phyloP scores from a whole-genome alignment of 129 eudicot species.

The Lactuca sativa region DNA sequence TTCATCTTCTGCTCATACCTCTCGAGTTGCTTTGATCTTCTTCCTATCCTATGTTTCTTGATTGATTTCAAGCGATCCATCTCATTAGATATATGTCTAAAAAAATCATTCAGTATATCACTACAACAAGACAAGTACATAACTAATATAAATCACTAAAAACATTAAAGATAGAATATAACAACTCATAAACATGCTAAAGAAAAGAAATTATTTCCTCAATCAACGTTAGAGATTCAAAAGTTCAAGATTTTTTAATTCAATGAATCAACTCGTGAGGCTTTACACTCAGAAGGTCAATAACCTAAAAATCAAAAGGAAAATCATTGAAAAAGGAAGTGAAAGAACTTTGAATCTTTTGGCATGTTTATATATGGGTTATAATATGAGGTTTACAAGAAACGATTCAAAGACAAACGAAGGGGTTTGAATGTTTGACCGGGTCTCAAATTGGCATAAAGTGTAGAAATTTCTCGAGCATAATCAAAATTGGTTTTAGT shows the following conservation, averaged over 20 bases:
- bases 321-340: too few relatives aligned
- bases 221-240: constrained; percentile 83
- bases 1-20: constrained; percentile 94
- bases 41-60: constrained; percentile 90
- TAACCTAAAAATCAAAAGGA: too few relatives aligned
- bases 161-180: neutral
- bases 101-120: constrained; percentile 78
- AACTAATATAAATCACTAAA: neutral
- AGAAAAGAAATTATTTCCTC: constrained; percentile 53
- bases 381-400: too few relatives aligned
- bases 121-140: constrained; percentile 52
- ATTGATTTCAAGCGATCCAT: constrained; percentile 82
- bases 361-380: too few relatives aligned
- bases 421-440: too few relatives aligned
- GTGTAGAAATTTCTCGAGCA: too few relatives aligned
- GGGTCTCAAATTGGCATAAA: too few relatives aligned
- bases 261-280: too few relatives aligned
- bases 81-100: constrained; percentile 70
- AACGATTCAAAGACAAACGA: too few relatives aligned
- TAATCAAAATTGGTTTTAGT: too few relatives aligned
- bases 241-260: constrained; percentile 87
- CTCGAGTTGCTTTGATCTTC: constrained; percentile 88
- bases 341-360: too few relatives aligned
- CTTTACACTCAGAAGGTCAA: too few relatives aligned
- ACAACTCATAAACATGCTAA: neutral